Base-by-base conservation (phyloP, 257 asterid genomes). In the Nicotiana attenuata region DNA sequence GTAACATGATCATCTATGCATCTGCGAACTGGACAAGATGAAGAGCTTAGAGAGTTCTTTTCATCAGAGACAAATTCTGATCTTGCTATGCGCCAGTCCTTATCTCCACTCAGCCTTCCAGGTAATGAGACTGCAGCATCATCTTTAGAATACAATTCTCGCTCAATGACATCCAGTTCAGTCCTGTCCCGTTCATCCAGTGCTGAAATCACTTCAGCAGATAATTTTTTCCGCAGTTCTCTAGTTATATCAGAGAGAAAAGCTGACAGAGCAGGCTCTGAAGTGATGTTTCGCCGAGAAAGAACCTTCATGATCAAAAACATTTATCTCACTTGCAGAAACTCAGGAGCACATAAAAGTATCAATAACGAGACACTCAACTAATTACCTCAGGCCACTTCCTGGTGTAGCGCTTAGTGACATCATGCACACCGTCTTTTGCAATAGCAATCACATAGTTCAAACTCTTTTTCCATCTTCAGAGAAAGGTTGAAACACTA, bases 331-430 rank as follows among this genome's bases (percentile, higher is more conserved):
- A 82, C 29, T 63, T 68, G 80, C 77, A 65, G 56, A 77, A 13
- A 80, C 26, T 45, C 47, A 82, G 22, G 69, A 50, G 11, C 45
- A 3, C 80, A 50, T 24, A 50, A 5, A 75, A 75, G 22, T 16
- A 75, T 24, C 17, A 75, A 14, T 75, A 16, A 75, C 26, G 80
- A 45, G 63, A 50, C 61, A 50, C 10, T 50, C 80, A 26, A 17
- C 20, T 47, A 47, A 15, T 45, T 81, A 96, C 98, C 97, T 93
- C 96, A 55, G 86, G 93, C 99, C 98, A 96, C 82, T 90, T 96
- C 87, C 93, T 90, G 45, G 98, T 92, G 90, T 96, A 96, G 77
- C 99, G 94, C 88, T 92, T 96, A 41, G 97, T 93, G 89, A 93
- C 99, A 85, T 96, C 98, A 90, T 91, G 87, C 50, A 93, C 97